Percentiles rank a stretch among this genome's conserved stretches.
phyloP scores from a whole-genome alignment of 2,329 filamentous ascomycete species.

The Tothia fuscella region DNA sequence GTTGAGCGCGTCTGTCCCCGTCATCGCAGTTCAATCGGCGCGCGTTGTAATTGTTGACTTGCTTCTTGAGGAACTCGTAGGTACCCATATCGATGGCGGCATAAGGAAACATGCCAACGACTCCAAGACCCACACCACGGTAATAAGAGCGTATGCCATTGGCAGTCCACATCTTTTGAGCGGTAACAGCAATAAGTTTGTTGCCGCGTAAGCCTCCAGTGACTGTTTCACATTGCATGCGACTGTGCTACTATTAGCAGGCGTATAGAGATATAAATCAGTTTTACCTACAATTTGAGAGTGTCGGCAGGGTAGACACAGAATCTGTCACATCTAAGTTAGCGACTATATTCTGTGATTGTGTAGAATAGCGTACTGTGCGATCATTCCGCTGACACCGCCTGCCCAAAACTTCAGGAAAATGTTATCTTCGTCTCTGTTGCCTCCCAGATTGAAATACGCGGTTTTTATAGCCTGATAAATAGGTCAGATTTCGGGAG shows the following conservation, averaged over 20 bases:
- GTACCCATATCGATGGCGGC: constrained; percentile 93
- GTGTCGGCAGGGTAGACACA: constrained; percentile 92
- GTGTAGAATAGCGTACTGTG: constrained; percentile 49
- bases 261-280: background rate
- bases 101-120: constrained; percentile 95
- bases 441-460: constrained; percentile 77
- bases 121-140: constrained; percentile 82
- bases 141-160: constrained; percentile 71
- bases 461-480: constrained; percentile 81
- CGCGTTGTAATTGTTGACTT: constrained; percentile 59
- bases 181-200: constrained; percentile 68
- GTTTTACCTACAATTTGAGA: constrained; percentile 50
- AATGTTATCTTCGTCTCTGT: constrained; percentile 68
- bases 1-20: constrained; percentile 59
- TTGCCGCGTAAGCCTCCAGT: constrained; percentile 74
- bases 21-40: constrained; percentile 61
- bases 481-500: too few relatives aligned
- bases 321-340: constrained; percentile 44
- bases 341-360: constrained; percentile 16
- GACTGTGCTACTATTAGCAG: constrained; percentile 30
- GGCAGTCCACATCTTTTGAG: constrained; percentile 71
- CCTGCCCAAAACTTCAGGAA: constrained; percentile 83
- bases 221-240: constrained; percentile 91
- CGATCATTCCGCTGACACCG: constrained; percentile 84
- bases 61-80: constrained; percentile 81